phyloP scores from a whole-genome alignment of 495 filamentous ascomycete genomes.

The Delitschia confertaspora region DNA sequence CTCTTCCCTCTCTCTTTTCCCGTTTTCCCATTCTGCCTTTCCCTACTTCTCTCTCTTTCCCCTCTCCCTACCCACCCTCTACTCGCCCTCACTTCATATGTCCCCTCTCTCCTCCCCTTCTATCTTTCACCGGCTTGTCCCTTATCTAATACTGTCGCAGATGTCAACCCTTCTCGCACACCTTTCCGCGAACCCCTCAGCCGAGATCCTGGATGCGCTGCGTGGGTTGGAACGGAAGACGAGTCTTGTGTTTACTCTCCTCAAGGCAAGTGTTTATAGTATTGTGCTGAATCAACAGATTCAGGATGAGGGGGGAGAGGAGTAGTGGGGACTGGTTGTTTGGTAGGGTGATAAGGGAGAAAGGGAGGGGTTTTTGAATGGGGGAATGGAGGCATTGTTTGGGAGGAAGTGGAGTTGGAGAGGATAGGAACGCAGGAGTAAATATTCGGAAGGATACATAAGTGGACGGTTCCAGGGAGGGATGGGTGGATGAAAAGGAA shows the following conservation, averaged over 20 bases:
- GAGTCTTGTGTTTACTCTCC: slow-evolving; percentile 80
- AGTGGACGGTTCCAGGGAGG: neutral
- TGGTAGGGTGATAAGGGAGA: slow-evolving; percentile 1
- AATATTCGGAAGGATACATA: no score
- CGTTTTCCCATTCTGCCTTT: neutral
- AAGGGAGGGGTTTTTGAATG: neutral
- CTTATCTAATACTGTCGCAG: slow-evolving; percentile 36
- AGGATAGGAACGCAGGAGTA: no score
- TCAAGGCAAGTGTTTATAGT: slow-evolving; percentile 97
- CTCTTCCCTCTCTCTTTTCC: slow-evolving; percentile 1
- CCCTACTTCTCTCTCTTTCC: neutral
- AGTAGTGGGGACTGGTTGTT: slow-evolving; percentile 13
- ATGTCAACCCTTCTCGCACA: slow-evolving; percentile 52
- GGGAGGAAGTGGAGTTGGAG: neutral
- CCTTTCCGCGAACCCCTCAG: slow-evolving; percentile 54
- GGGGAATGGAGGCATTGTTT: neutral
- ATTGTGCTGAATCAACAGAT: slow-evolving; percentile 98
- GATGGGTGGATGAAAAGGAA: neutral
- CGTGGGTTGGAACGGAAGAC: slow-evolving; percentile 88
- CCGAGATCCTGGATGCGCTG: slow-evolving; percentile 74
- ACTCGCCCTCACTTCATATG: neutral
- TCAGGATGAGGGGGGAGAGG: slow-evolving; percentile 48
- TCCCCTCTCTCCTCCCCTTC: neutral
- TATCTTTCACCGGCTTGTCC: slow-evolving; percentile 2
- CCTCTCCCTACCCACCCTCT: neutral